Percentiles rank a stretch among this genome's conserved stretches.
These are phyloP conservation scores for Vicia faba DNA, from an alignment of 306 rosid genomes.

Conservation along the genomic window DNA sequence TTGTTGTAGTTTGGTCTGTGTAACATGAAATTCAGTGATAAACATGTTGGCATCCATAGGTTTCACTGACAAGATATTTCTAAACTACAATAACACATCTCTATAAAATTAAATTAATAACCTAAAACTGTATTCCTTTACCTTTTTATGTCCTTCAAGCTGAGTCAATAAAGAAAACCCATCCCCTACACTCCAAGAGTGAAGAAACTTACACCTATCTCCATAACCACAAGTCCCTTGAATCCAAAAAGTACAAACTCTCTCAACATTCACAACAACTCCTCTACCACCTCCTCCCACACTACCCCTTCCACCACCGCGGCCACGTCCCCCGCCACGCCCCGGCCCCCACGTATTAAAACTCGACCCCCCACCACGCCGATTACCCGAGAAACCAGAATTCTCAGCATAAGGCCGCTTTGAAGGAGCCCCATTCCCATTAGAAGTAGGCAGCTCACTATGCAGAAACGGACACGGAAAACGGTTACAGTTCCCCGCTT, in stretches of 20 bases:
- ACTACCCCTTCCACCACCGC: conserved; percentile 38
- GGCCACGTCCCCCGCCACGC: conserved; percentile 64
- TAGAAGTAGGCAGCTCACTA: conserved; percentile 56
- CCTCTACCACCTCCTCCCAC: conserved; percentile 36
- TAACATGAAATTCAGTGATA: conserved; percentile 16
- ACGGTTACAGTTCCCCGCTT: conserved; percentile 90
- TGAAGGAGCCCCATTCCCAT: conserved; percentile 59
- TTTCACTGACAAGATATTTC: conserved; percentile 1
- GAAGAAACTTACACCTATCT: conserved; percentile 77
- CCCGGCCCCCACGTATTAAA: conserved; percentile 49
- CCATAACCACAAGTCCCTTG: conserved; percentile 81
- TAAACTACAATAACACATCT: conserved; percentile 5
- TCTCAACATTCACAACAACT: conserved; percentile 69
- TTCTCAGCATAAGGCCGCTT: conserved; percentile 63
- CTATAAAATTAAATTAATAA: neutral
- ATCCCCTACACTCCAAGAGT: conserved; percentile 88
- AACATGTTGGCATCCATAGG: neutral
- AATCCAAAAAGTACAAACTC: conserved; percentile 70
- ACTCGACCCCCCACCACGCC: conserved; percentile 55
- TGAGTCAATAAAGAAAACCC: conserved; percentile 69
- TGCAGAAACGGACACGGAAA: conserved; percentile 75
- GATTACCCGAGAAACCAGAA: conserved; percentile 49
- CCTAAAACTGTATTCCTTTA: conserved; percentile 6
- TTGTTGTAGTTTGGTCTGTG: too few relatives aligned
- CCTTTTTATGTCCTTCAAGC: conserved; percentile 96